Evolutionary conservation across 2,329 filamentous ascomycete species (phyloP).

Genomic region (Ascochyta koolunga): DNA sequence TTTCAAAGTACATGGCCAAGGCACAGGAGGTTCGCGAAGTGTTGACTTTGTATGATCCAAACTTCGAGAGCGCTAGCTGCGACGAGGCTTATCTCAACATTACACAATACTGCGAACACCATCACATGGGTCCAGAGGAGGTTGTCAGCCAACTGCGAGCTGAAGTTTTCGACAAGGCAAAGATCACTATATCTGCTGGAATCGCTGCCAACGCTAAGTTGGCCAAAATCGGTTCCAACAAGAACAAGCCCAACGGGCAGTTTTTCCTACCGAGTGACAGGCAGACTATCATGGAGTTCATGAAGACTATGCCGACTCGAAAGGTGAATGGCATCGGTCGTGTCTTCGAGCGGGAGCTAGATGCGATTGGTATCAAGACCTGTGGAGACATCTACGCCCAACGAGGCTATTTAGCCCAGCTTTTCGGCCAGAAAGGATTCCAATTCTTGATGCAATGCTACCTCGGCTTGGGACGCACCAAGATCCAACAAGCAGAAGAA

Average conservation of each 20-base stretch:
- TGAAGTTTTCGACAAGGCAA: constrained; percentile 75
- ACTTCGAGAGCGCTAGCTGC: constrained; percentile 92
- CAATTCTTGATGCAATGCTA: constrained; percentile 85
- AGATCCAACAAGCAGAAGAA: constrained; percentile 83
- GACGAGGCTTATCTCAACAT: constrained; percentile 98
- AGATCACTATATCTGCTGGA: constrained; percentile 89
- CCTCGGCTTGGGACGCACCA: constrained; percentile 84
- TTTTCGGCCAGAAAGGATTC: constrained; percentile 92
- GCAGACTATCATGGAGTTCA: constrained; percentile 79
- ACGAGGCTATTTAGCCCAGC: constrained; percentile 71
- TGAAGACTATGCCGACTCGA: constrained; percentile 79
- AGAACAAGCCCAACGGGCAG: constrained; percentile 96
- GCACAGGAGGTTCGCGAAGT: constrained; percentile 85
- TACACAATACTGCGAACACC: constrained; percentile 76
- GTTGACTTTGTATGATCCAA: constrained; percentile 83
- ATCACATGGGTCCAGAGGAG: constrained; percentile 71
- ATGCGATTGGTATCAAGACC: constrained; percentile 83
- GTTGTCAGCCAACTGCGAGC: constrained; percentile 77
- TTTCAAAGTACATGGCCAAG: constrained; percentile 89
- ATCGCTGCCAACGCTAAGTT: constrained; percentile 93
- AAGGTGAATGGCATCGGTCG: constrained; percentile 96
- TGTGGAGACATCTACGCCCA: constrained; percentile 86
- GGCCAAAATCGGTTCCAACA: constrained; percentile 93
- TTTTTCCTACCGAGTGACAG: constrained; percentile 77
- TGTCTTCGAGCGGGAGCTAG: constrained; percentile 88